These are phyloP conservation scores for Bryum argenteum DNA, from an alignment of 225 moss, liverwort and hornwort genomes.

Conservation along the genomic window DNA sequence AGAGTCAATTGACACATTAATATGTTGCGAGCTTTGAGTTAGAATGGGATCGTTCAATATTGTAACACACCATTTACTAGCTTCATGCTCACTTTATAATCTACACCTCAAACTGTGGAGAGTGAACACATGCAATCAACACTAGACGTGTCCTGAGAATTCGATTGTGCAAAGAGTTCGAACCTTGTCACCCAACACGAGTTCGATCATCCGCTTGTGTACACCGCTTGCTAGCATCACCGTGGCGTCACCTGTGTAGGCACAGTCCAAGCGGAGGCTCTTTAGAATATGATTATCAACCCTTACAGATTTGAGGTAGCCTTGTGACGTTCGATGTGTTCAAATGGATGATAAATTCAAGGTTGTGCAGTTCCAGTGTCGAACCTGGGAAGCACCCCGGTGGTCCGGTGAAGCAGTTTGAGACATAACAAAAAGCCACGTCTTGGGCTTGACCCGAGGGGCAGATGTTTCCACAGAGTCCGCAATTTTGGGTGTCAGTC, in stretches of 20 bases:
- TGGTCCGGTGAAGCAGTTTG: too few relatives aligned
- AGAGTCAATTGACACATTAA: background rate
- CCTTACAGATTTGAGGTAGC: too few relatives aligned
- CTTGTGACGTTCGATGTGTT: too few relatives aligned
- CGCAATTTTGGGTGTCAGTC: too few relatives aligned
- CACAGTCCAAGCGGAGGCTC: background rate
- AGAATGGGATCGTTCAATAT: too few relatives aligned
- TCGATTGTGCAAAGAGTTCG: too few relatives aligned
- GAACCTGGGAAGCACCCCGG: conserved; percentile 14
- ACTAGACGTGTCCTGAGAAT: background rate
- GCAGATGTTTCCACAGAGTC: too few relatives aligned
- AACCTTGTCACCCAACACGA: conserved; percentile 34
- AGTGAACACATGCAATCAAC: background rate
- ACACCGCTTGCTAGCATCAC: conserved; percentile 10
- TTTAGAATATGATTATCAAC: background rate
- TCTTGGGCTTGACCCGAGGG: too few relatives aligned
- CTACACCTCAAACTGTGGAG: background rate
- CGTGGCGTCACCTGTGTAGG: conserved; percentile 22
- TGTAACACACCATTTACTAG: too few relatives aligned
- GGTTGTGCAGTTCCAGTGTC: background rate
- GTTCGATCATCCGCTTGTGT: conserved; percentile 16
- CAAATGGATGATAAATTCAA: too few relatives aligned
- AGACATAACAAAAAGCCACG: too few relatives aligned
- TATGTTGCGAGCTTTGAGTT: too few relatives aligned
- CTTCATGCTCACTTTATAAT: background rate